Conservation (phyloP, 2,329 filamentous ascomycete species). For the Apiospora koreana region DNA sequence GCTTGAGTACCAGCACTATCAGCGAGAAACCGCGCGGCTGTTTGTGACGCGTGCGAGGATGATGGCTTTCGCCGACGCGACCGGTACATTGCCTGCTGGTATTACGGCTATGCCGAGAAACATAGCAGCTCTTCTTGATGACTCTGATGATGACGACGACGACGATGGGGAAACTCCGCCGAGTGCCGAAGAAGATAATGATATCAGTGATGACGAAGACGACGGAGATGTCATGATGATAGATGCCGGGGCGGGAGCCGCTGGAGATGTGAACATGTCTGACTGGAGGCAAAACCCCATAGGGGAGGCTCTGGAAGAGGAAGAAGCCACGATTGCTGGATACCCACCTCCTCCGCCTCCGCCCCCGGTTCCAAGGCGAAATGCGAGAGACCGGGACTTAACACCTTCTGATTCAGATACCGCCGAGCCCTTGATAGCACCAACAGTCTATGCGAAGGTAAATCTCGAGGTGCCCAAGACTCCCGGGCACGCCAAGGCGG, state of each 20-base stretch:
- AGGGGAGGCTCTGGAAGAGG: constrained; percentile 71
- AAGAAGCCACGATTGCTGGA: constrained; percentile 76
- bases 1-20: constrained; percentile 49
- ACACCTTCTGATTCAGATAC: constrained; percentile 75
- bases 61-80: constrained; percentile 15
- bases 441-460: constrained; percentile 62
- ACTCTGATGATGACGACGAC: constrained; percentile 41
- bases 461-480: constrained; percentile 81
- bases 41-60: constrained; percentile 37
- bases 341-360: constrained; percentile 69
- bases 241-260: constrained; percentile 41
- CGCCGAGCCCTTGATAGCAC: constrained; percentile 65
- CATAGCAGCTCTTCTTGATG: constrained; percentile 11
- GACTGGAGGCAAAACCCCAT: constrained; percentile 48
- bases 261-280: constrained; percentile 44
- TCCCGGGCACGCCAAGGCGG: constrained; percentile 52
- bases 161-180: constrained; percentile 40
- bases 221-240: constrained; percentile 61
- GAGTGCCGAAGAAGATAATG: constrained; percentile 62
- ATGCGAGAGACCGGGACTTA: constrained; percentile 56
- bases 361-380: constrained; percentile 48
- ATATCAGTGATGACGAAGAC: constrained; percentile 64
- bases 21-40: constrained; percentile 29
- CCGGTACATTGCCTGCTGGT: constrained; percentile 7
- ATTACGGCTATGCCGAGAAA: constrained; percentile 7